Base-by-base conservation (phyloP, 805 yeast species). In the Ogataea siamensis region DNA sequence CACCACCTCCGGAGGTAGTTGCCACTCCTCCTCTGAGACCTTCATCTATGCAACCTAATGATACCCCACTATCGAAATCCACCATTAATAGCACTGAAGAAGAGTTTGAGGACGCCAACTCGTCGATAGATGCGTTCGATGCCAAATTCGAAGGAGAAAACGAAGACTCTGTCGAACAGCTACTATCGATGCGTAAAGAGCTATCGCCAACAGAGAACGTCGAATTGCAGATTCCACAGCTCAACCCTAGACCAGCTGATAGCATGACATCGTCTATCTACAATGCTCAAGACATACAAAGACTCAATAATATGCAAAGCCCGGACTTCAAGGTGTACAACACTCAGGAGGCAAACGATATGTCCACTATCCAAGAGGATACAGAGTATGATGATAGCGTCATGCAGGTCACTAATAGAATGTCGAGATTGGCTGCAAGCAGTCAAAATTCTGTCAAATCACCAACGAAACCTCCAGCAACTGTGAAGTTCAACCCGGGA, bases 401-500 rank as follows among this genome's bases (percentile, higher is more conserved):
- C 15, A 18, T 26, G 19, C 32, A 32, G 5, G 14, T 44, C n/a
- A 26, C 33, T 19, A 37, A 30, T 14, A 55, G 56, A 2, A 39
- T 55, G 20, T 46, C 49, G 0, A 55, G 46, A 25, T 44, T 53
- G 39, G 16, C 19, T 6, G 18, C 37, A 9, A 23, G 16, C 6
- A 20, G 37, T n/a, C 41, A 20, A 19, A 21, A 27, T 10, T 37
- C 40, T 1, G 32, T 32, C 22, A 18, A 8, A n/a, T 31, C 40
- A 4, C 20, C 29, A 9, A 15, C 19, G 13, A 31, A 27, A 12
- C 33, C 34, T 14, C 22, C 15, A 2, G 17, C 15, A 5, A 28
- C 20, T 4, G 18, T 26, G 4, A 57, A 54, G 34, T 62, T 60
- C 39, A 68, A 73, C 4, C 74, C 88, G 0, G 93, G 91, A 0